phyloP scores from a whole-genome alignment of 345 rosid species.

The Citrus glauca region DNA sequence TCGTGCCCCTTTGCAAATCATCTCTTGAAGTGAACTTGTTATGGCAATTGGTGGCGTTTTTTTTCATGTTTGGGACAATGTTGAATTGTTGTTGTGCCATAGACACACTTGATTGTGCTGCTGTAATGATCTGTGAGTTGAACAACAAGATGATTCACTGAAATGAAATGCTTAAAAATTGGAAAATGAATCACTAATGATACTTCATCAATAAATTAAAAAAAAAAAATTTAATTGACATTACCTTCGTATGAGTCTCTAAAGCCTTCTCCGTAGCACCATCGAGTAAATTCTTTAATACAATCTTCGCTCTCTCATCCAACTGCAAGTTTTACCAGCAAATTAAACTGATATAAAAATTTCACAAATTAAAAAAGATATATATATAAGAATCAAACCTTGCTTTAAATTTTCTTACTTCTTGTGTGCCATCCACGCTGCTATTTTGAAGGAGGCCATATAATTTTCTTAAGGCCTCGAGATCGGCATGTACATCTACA shows the following conservation, averaged over 20 bases:
- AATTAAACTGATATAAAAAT: too few relatives aligned
- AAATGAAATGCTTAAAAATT: too few relatives aligned
- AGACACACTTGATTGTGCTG: constrained; percentile 21
- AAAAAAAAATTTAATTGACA: too few relatives aligned
- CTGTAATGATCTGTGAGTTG: constrained; percentile 33
- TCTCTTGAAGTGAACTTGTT: too few relatives aligned
- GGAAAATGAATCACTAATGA: too few relatives aligned
- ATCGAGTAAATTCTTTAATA: constrained; percentile 52
- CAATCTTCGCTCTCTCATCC: constrained; percentile 33
- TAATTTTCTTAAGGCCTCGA: constrained; percentile 45
- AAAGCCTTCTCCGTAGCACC: constrained; percentile 34
- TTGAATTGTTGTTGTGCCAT: constrained; percentile 9
- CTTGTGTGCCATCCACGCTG: not conserved
- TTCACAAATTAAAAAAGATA: too few relatives aligned
- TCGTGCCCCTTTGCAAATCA: not conserved
- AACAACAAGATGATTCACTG: not conserved
- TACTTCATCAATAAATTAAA: too few relatives aligned
- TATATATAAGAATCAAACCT: too few relatives aligned
- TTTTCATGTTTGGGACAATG: not conserved
- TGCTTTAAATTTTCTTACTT: not conserved
- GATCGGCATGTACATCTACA: constrained; percentile 31
- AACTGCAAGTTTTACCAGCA: constrained; percentile 22
- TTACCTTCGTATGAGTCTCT: constrained; percentile 31
- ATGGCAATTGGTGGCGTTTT: too few relatives aligned
- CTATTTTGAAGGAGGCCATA: constrained; percentile 30